A percentile compares a stretch with the other conserved stretches of the same genome.
Evolutionary conservation across 352 stramenopile species (phyloP).

Genomic region (Globisporangium radiosum): DNA sequence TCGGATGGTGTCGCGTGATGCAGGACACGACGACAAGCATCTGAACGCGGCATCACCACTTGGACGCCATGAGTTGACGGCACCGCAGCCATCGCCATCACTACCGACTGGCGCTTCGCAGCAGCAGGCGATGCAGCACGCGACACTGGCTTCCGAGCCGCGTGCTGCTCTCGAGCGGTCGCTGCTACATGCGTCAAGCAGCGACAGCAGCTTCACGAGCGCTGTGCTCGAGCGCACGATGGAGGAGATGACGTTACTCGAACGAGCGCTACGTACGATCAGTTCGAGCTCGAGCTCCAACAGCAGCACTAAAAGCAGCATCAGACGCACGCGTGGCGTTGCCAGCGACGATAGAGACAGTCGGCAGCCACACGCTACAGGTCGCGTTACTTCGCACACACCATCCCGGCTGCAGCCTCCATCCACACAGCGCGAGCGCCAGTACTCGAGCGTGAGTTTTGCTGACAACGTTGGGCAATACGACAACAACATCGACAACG

Average conservation of each 20-base stretch:
- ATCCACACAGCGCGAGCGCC: not conserved
- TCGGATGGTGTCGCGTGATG: too few relatives aligned
- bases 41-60: too few relatives aligned
- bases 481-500: too few relatives aligned
- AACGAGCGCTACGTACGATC: constrained; percentile 60
- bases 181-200: constrained; percentile 19
- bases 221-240: constrained; percentile 42
- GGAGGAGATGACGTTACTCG: constrained; percentile 54
- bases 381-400: not conserved
- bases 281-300: constrained; percentile 42
- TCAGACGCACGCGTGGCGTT: not conserved
- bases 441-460: not conserved
- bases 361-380: not conserved
- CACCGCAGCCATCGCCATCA: not conserved
- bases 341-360: not conserved
- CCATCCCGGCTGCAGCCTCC: not conserved
- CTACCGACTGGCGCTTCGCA: not conserved
- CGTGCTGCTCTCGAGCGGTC: constrained; percentile 12
- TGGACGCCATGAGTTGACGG: not conserved
- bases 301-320: constrained; percentile 4
- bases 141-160: not conserved
- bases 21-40: too few relatives aligned
- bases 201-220: constrained; percentile 32
- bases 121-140: too few relatives aligned
- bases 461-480: not conserved